These are phyloP conservation scores for Diphasiastrum complanatum DNA, from an alignment of 83 land plant species.

Conservation along the genomic window DNA sequence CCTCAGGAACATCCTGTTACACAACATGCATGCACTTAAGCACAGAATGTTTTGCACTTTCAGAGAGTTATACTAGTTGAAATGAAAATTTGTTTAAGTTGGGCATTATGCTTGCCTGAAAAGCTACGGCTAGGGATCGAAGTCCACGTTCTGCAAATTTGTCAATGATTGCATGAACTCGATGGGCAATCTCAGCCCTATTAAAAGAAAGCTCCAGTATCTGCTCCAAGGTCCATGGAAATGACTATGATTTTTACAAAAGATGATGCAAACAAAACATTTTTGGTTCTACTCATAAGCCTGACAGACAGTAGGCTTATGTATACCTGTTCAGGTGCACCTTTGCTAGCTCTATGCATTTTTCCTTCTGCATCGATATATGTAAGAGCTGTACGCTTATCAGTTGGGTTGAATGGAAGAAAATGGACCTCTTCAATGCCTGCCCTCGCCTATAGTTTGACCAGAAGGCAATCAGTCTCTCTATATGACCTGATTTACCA, in stretches of 20 bases:
- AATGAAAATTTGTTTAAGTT: neutral
- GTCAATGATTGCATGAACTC: slow-evolving; percentile 27
- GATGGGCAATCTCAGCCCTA: slow-evolving; percentile 17
- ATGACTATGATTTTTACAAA: neutral
- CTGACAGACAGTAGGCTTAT: neutral
- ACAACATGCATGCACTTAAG: neutral
- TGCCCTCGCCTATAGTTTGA: slow-evolving; percentile 19
- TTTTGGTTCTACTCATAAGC: neutral
- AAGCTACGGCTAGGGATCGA: slow-evolving; percentile 33
- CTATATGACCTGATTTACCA: neutral
- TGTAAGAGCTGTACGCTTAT: slow-evolving; percentile 33
- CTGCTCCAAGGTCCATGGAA: slow-evolving; percentile 12
- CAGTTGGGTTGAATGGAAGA: slow-evolving; percentile 33
- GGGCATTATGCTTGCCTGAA: slow-evolving; percentile 21
- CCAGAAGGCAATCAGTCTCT: neutral
- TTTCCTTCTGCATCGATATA: slow-evolving; percentile 23
- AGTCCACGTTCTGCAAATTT: slow-evolving; percentile 36
- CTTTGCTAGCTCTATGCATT: slow-evolving; percentile 32
- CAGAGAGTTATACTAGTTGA: neutral
- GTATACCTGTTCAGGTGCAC: slow-evolving; percentile 36
- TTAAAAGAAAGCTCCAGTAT: slow-evolving; percentile 25
- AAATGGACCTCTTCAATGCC: slow-evolving; percentile 25
- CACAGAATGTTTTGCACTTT: neutral
- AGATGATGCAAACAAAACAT: neutral
- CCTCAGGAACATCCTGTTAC: slow-evolving; percentile 22